phyloP scores from a whole-genome alignment of 257 asterid species.

The Ocimum tenuiflorum region DNA sequence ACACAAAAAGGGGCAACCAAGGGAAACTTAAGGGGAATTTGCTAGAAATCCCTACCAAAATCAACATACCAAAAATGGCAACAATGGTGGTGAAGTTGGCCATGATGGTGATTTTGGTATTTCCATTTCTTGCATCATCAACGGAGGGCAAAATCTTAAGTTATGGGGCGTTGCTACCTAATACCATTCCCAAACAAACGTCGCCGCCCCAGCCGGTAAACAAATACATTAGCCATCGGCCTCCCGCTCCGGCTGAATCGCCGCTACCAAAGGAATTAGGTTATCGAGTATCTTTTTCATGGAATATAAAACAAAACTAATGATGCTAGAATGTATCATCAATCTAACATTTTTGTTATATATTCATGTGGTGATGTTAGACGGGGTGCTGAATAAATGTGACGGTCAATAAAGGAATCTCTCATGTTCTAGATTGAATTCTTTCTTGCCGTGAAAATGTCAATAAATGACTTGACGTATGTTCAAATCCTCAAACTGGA shows the following conservation, averaged over 20 bases:
- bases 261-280: background rate
- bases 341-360: no score
- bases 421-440: no score
- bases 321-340: background rate
- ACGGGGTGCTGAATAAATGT: no score
- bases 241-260: background rate
- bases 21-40: background rate
- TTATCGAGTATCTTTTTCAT: background rate
- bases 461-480: no score
- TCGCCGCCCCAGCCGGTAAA: constrained; percentile 24
- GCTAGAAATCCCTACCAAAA: background rate
- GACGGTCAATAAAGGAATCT: no score
- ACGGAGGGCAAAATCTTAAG: background rate
- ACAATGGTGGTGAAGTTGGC: background rate
- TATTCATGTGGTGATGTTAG: no score
- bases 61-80: constrained; percentile 3
- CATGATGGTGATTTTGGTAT: constrained; percentile 5
- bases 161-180: constrained; percentile 9
- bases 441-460: no score
- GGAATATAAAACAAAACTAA: background rate
- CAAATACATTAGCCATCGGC: background rate
- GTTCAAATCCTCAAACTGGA: no score
- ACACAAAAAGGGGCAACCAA: background rate
- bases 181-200: constrained; percentile 2
- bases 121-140: constrained; percentile 2